Evolutionary conservation across 176 grass and related monocot species (phyloP), one percentile per base, ranked within the genome.

Genomic region (Oryza brachyantha): DNA sequence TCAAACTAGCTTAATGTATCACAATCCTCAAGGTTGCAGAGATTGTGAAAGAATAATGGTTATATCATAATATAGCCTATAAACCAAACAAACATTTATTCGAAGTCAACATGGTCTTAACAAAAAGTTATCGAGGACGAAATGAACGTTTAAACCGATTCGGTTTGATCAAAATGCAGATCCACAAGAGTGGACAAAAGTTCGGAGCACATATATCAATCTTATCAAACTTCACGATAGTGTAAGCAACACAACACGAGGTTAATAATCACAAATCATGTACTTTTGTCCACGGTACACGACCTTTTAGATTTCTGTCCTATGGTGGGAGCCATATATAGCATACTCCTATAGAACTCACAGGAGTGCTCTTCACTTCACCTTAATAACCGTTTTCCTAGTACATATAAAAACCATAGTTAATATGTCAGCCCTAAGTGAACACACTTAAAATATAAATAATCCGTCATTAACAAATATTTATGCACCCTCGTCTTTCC

Each of bases 261-360:
- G 40, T 64, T 82, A 55, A 71, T 86, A 43, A 82, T 70, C 41
- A 35, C 25, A 70, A 70, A 76, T 66, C 71, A 21, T 75, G 38
- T 13, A 61, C 70, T 66, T 80, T 74, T 75, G 71, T 29, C 61
- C 45, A 75, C 45, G 35, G 21, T 32, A 66, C 41, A 57, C 77
- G 45, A 24, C 40, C 61, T 74, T 74, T 63, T 61, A 69, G 21
- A 64, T 5, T 22, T 55, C 60, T 32, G 39, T 74, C 75, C 48
- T 21, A 69, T 42, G 54, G 32, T 43, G 50, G 62, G 76, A 36
- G 42, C 62, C 36, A 43, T 17, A 11, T 34, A 29, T 60, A 19
- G 45, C 5, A 21, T 19, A 50, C 17, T 36, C 29, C 29, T 32
- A 50, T 50, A 21, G 21, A 50, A n/a, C n/a, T 50, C 46, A 50